Evolutionary conservation across 768 basidiomycete species (phyloP).

Genomic region (Russula compacta): DNA sequence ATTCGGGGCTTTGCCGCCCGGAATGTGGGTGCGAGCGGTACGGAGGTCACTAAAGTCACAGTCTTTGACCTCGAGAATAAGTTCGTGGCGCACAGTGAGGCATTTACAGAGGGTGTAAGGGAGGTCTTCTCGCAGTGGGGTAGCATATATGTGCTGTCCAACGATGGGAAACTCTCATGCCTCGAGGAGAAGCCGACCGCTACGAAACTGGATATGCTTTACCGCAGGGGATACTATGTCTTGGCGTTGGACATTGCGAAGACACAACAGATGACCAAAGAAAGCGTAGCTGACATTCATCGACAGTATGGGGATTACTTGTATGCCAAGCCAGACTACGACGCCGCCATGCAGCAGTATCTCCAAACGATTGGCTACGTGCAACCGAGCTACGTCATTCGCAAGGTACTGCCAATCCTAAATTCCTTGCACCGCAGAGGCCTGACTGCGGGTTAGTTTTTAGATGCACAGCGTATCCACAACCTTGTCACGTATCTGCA

Average conservation of each 20-base stretch:
- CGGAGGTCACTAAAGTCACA: slow-evolving; percentile 69
- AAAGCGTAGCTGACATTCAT: slow-evolving; percentile 81
- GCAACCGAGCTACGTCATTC: slow-evolving; percentile 92
- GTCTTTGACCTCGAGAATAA: slow-evolving; percentile 92
- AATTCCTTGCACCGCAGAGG: background rate
- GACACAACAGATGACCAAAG: slow-evolving; percentile 63
- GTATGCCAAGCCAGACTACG: slow-evolving; percentile 85
- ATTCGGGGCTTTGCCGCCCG: slow-evolving; percentile 64
- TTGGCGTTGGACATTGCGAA: slow-evolving; percentile 79
- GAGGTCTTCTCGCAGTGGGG: slow-evolving; percentile 80
- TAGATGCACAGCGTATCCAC: slow-evolving; percentile 93
- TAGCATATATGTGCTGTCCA: slow-evolving; percentile 66
- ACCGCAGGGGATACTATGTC: slow-evolving; percentile 65
- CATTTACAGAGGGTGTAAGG: slow-evolving; percentile 75
- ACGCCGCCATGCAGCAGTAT: slow-evolving; percentile 89
- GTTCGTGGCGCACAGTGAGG: slow-evolving; percentile 73
- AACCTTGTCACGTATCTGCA: slow-evolving; percentile 94
- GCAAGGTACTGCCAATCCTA: slow-evolving; percentile 53
- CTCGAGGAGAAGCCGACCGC: slow-evolving; percentile 73
- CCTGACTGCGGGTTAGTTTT: slow-evolving; percentile 48
- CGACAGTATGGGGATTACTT: slow-evolving; percentile 85
- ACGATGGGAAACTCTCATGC: slow-evolving; percentile 64
- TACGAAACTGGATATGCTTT: slow-evolving; percentile 80
- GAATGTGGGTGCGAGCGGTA: slow-evolving; percentile 34
- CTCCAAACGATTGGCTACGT: slow-evolving; percentile 82